A percentile compares a stretch with the other conserved stretches of the same genome.
Conservation (phyloP, 2,329 filamentous ascomycete genomes). For the Ophiocordyceps unilateralis region DNA sequence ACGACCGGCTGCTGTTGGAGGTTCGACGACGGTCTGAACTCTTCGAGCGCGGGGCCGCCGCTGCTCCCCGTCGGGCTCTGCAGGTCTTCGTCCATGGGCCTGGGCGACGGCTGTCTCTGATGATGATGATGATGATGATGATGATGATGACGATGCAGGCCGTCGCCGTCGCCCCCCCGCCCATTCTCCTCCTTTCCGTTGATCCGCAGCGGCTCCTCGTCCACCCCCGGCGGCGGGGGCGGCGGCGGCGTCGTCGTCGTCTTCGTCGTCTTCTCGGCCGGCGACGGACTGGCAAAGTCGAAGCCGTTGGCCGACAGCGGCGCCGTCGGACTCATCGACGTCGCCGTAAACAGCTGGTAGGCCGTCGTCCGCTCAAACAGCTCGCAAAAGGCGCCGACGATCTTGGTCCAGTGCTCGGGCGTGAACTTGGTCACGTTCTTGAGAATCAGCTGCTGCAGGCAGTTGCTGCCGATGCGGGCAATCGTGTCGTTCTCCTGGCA, state of each 20-base stretch:
- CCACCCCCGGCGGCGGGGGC: no score
- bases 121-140: constrained; percentile 5
- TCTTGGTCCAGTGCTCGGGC: constrained; percentile 76
- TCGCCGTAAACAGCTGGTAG: constrained; percentile 85
- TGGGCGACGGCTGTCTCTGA: constrained; percentile 10
- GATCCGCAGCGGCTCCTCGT: constrained; percentile 43
- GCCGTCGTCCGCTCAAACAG: constrained; percentile 90
- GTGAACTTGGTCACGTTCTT: constrained; percentile 92
- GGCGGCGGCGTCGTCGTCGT: no score
- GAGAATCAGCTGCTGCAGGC: constrained; percentile 85
- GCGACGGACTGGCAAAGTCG: constrained; percentile 32
- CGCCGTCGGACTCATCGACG: constrained; percentile 35
- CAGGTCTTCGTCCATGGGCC: constrained; percentile 16
- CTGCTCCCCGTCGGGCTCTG: constrained; percentile 13
- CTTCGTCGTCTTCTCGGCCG: constrained; percentile 20
- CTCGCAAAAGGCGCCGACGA: constrained; percentile 90
- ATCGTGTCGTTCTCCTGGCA: constrained; percentile 99
- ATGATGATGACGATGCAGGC: no score
- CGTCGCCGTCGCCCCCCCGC: constrained; percentile 10
- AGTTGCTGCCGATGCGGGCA: constrained; percentile 94
- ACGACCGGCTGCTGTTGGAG: constrained; percentile 79
- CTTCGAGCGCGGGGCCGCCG: constrained; percentile 44
- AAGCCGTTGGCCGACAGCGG: constrained; percentile 34
- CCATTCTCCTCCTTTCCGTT: constrained; percentile 31
- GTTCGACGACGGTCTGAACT: constrained; percentile 64